Conservation (phyloP, 805 yeast genomes). For the Saturnispora diversa region DNA sequence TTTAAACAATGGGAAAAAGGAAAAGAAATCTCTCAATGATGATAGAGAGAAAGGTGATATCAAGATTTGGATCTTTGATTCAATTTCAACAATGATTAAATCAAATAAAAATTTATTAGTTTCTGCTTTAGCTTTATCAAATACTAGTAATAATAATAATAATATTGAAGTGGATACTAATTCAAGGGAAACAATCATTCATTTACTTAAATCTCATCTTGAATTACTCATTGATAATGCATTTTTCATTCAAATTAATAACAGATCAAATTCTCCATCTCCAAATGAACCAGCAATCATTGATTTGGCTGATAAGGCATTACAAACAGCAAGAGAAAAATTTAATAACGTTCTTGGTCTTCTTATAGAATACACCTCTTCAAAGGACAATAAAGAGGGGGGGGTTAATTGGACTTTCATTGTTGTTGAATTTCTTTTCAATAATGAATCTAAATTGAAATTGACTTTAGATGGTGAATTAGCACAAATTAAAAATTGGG, state of each 20-base stretch:
- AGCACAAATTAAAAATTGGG: conserved; percentile 39
- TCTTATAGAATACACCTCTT: conserved; percentile 15
- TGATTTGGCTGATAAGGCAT: conserved; percentile 21
- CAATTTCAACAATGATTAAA: conserved; percentile 10
- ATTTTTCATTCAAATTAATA: conserved; percentile 13
- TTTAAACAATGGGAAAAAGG: conserved; percentile 8
- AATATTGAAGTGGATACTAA: conserved; percentile 2
- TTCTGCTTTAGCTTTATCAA: conserved; percentile 1
- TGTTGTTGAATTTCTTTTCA: conserved; percentile 31
- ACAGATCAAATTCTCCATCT: neutral
- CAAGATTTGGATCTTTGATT: conserved; percentile 10
- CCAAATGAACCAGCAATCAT: conserved; percentile 12
- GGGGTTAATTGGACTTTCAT: conserved; percentile 16
- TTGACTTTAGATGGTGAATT: conserved; percentile 33
- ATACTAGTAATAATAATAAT: neutral
- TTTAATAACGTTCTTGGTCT: conserved; percentile 56
- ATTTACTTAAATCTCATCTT: conserved; percentile 13
- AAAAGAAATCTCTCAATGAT: conserved; percentile 2
- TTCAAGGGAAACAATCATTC: conserved; percentile 2
- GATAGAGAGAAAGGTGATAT: conserved; percentile 11
- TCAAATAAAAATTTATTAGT: conserved; percentile 12
- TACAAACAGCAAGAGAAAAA: conserved; percentile 42
- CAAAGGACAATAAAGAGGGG: neutral
- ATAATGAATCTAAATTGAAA: conserved; percentile 27
- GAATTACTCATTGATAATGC: conserved; percentile 24